Percentiles rank a stretch among this genome's conserved stretches.
These are phyloP conservation scores for Boletus reticuloceps DNA, from an alignment of 768 basidiomycete genomes.

Conservation along the genomic window DNA sequence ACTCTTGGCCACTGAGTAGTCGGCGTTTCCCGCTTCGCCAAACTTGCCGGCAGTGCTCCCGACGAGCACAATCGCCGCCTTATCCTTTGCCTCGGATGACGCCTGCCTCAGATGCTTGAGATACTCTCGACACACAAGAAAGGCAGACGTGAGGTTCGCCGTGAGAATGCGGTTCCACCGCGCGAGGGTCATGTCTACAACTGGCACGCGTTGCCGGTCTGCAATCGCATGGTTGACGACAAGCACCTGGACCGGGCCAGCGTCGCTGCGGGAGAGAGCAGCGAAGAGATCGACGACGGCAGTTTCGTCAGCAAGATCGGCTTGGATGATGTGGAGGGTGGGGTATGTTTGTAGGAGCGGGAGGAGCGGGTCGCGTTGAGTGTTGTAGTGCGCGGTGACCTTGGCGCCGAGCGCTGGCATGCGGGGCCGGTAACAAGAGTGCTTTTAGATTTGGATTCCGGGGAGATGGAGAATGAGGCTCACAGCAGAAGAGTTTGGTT, in stretches of 20 bases:
- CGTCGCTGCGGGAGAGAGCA: constrained; percentile 24
- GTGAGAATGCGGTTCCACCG: constrained; percentile 63
- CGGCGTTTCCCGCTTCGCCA: constrained; percentile 65
- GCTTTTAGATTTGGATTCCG: too few relatives aligned
- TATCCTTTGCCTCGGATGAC: constrained; percentile 43
- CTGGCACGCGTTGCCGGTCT: constrained; percentile 40
- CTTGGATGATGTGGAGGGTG: constrained; percentile 41
- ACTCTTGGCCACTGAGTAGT: constrained; percentile 68
- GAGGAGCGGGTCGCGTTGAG: constrained; percentile 43
- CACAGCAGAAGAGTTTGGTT: constrained; percentile 53
- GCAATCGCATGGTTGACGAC: constrained; percentile 64
- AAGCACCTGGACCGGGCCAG: constrained; percentile 53
- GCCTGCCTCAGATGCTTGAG: constrained; percentile 43
- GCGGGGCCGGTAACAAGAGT: background rate
- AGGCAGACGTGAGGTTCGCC: constrained; percentile 64
- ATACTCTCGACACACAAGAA: constrained; percentile 65
- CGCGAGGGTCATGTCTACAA: constrained; percentile 57
- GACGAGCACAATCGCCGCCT: constrained; percentile 61
- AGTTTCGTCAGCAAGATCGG: constrained; percentile 55
- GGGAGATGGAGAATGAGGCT: constrained; percentile 11
- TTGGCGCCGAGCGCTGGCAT: constrained; percentile 62
- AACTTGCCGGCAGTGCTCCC: constrained; percentile 73
- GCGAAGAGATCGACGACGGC: constrained; percentile 53
- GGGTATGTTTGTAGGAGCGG: constrained; percentile 38
- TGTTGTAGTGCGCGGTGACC: constrained; percentile 72